Conservation (phyloP, 169 alveolate species). For the Toxoplasma gondii region DNA sequence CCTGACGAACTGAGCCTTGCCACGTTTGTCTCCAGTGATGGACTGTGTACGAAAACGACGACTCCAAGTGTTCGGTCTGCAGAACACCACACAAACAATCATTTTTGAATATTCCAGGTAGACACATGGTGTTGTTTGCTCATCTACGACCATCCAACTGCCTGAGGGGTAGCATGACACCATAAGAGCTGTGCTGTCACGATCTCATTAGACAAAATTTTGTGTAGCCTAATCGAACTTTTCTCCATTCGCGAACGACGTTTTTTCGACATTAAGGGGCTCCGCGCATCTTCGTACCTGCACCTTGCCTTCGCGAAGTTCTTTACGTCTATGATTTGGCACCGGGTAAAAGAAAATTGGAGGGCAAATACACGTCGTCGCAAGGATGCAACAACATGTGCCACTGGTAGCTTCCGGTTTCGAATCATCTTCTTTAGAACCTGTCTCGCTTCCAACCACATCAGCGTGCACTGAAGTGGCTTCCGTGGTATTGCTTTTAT, state of each 20-base stretch:
- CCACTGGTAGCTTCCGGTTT: background rate
- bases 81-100: background rate
- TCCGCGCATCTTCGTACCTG: background rate
- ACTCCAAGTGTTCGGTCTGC: background rate
- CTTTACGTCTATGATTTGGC: background rate
- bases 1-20: background rate
- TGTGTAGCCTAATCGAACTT: too few relatives aligned
- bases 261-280: background rate
- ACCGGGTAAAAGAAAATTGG: slow-evolving; percentile 17
- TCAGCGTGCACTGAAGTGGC: background rate
- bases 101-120: background rate
- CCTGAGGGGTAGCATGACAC: too few relatives aligned
- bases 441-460: background rate
- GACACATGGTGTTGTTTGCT: background rate
- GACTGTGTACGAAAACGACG: slow-evolving; percentile 17
- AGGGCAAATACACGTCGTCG: background rate
- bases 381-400: background rate
- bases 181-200: too few relatives aligned
- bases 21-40: slow-evolving; percentile 35
- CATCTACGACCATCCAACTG: too few relatives aligned
- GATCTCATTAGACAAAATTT: too few relatives aligned
- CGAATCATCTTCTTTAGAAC: background rate
- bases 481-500: too few relatives aligned
- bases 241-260: too few relatives aligned
- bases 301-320: background rate